Evolutionary conservation across 768 basidiomycete genomes (phyloP).

Genomic region (Lyophyllum shimeji): DNA sequence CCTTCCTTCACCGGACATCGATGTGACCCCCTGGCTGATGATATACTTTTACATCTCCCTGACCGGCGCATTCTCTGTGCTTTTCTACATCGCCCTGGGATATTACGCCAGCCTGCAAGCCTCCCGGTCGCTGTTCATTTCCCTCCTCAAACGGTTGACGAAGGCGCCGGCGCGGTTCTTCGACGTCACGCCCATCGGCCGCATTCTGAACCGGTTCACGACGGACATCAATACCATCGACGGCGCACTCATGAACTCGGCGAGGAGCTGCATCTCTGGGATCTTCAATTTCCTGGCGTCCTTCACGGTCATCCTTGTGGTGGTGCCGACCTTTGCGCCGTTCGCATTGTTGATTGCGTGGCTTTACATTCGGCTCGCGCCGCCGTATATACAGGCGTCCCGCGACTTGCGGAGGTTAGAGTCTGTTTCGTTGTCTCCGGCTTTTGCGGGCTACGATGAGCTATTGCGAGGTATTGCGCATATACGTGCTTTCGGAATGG

Average conservation of each 20-base stretch:
- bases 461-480: constrained; percentile 64
- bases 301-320: constrained; percentile 59
- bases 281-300: constrained; percentile 62
- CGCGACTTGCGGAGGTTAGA: constrained; percentile 70
- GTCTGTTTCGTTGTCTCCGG: constrained; percentile 65
- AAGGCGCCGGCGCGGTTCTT: constrained; percentile 70
- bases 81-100: constrained; percentile 58
- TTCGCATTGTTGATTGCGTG: constrained; percentile 68
- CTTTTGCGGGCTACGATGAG: constrained; percentile 75
- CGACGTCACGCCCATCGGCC: constrained; percentile 72
- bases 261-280: constrained; percentile 53
- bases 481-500: constrained; percentile 73
- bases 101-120: constrained; percentile 72
- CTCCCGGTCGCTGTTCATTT: constrained; percentile 56
- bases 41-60: constrained; percentile 64
- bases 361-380: constrained; percentile 64
- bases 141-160: constrained; percentile 53
- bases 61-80: constrained; percentile 51
- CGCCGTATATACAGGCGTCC: constrained; percentile 58
- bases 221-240: constrained; percentile 78
- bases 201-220: constrained; percentile 80
- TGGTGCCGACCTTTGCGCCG: constrained; percentile 65
- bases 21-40: constrained; percentile 67
- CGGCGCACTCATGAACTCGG: constrained; percentile 55
- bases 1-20: constrained; percentile 56